phyloP scores from a whole-genome alignment of 2,329 filamentous ascomycete genomes.

The Fusarium compactum region DNA sequence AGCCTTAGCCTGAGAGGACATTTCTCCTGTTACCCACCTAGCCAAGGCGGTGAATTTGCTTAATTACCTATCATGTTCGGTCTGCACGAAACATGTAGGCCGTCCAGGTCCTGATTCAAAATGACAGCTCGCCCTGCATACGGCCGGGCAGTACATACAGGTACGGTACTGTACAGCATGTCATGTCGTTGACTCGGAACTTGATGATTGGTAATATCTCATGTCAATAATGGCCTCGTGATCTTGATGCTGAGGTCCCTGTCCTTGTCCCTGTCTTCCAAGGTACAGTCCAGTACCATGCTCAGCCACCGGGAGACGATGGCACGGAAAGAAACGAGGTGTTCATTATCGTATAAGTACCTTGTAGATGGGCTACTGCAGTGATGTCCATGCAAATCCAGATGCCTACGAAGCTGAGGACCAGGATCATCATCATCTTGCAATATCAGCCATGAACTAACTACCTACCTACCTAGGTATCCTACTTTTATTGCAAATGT shows the following conservation, averaged over 20 bases:
- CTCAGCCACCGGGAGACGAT: conserved; percentile 19
- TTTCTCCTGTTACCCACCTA: too few species aligned
- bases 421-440: background rate
- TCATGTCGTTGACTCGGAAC: conserved; percentile 19
- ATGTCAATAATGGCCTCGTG: conserved; percentile 23
- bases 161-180: background rate
- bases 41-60: conserved; percentile 23
- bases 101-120: conserved; percentile 14
- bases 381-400: background rate
- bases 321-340: background rate
- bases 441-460: background rate
- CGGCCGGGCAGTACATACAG: conserved; percentile 6
- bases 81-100: conserved; percentile 15
- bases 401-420: background rate
- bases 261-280: conserved; percentile 25
- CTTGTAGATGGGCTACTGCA: background rate
- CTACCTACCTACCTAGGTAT: too few species aligned
- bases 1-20: too few species aligned
- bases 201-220: conserved; percentile 37
- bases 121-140: conserved; percentile 41
- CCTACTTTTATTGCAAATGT: background rate
- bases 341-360: background rate
- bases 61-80: conserved; percentile 1
- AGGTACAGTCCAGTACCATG: background rate
- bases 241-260: conserved; percentile 16